A percentile compares a stretch with the other conserved stretches of the same genome.
Conservation (phyloP, 495 filamentous ascomycete genomes). For the Podospora australis region DNA sequence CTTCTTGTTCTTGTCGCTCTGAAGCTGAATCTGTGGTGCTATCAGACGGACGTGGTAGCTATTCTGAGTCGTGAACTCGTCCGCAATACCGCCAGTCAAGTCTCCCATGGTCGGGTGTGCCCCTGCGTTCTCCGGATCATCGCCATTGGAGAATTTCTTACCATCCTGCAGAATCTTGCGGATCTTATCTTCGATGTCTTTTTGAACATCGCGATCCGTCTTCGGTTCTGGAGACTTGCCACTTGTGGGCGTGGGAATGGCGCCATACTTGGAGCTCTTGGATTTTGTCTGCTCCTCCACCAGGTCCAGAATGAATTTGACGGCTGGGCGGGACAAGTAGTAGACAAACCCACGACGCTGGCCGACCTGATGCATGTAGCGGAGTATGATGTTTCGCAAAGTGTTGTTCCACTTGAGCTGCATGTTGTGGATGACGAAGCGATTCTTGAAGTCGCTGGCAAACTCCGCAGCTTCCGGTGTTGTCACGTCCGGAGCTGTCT, state of each 20-base stretch:
- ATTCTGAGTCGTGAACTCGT: conserved; percentile 90
- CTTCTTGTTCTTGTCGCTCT: conserved; percentile 95
- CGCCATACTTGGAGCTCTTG: conserved; percentile 39
- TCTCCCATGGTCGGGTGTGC: conserved; percentile 46
- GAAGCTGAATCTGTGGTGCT: conserved; percentile 92
- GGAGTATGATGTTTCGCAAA: conserved; percentile 87
- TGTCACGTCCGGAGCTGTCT: conserved; percentile 29
- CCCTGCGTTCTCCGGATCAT: conserved; percentile 43
- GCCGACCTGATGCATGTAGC: conserved; percentile 95
- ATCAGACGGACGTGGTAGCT: conserved; percentile 92
- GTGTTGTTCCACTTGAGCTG: conserved; percentile 99
- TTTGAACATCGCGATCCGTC: conserved; percentile 48
- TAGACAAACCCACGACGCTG: conserved; percentile 95
- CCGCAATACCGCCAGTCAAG: conserved; percentile 66
- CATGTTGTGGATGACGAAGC: conserved; percentile 95
- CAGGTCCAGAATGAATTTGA: conserved; percentile 97
- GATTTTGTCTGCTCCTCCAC: conserved; percentile 84
- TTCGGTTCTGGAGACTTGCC: conserved; percentile 32
- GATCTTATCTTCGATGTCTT: conserved; percentile 76
- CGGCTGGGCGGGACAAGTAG: conserved; percentile 89
- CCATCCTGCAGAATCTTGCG: conserved; percentile 79
- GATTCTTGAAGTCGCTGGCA: conserved; percentile 91
- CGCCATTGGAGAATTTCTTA: conserved; percentile 72
- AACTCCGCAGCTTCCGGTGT: conserved; percentile 57
- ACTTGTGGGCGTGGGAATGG: conserved; percentile 27